Evolutionary conservation across 805 yeast species (phyloP).

Genomic region (Diddensiella transvaalensis): DNA sequence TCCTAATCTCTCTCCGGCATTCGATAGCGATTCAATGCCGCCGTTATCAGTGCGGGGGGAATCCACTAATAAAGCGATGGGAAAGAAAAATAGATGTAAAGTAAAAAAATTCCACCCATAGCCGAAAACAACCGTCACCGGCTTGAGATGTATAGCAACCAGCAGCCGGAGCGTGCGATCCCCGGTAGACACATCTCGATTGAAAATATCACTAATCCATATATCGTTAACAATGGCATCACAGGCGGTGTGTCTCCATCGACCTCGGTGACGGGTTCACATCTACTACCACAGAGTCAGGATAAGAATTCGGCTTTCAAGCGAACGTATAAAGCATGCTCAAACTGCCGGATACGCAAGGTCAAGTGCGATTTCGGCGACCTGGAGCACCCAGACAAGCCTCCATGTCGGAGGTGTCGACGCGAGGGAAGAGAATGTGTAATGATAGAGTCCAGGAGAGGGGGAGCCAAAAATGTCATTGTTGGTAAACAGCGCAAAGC

Average conservation of each 20-base stretch:
- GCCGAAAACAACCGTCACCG: not conserved
- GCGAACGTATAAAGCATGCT: constrained; percentile 77
- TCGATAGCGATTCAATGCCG: no score
- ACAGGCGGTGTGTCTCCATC: no score
- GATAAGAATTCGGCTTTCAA: constrained; percentile 42
- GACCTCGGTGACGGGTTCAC: no score
- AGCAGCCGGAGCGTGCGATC: no score
- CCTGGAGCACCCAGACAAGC: constrained; percentile 63
- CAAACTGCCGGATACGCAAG: constrained; percentile 79
- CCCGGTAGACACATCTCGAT: no score
- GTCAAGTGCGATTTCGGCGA: constrained; percentile 84
- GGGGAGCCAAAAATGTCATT: constrained; percentile 42
- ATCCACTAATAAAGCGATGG: no score
- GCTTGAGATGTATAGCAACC: no score
- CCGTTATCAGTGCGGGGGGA: not conserved
- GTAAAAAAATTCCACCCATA: not conserved
- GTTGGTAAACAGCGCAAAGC: constrained; percentile 49
- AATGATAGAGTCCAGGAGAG: constrained; percentile 56
- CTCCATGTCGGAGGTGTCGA: constrained; percentile 82
- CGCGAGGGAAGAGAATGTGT: constrained; percentile 82
- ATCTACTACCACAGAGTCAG: no score
- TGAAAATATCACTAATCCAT: no score
- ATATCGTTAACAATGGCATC: no score
- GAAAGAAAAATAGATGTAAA: not conserved
- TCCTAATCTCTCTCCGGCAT: no score